Evolutionary conservation across 164 flowering plant species (phyloP).

Genomic region (Macadamia integrifolia): DNA sequence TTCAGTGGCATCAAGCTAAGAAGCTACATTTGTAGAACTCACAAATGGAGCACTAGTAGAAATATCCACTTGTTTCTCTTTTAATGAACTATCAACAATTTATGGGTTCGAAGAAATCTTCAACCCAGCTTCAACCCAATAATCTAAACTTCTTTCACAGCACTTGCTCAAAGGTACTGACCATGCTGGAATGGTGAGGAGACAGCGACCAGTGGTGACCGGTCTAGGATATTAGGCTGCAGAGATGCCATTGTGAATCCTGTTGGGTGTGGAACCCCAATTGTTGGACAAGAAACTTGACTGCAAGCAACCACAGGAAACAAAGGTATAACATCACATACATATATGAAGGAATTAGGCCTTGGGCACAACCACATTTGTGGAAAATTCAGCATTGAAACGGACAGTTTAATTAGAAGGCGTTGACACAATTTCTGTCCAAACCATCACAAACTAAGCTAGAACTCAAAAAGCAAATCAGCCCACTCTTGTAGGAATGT

Average conservation of each 20-base stretch:
- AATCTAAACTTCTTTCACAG: constrained; percentile 7
- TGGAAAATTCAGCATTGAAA: background rate
- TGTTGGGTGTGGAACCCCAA: constrained; percentile 44
- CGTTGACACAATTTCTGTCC: background rate
- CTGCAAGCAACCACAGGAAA: constrained; percentile 34
- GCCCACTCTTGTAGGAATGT: too few species aligned
- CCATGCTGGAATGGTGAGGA: constrained; percentile 46
- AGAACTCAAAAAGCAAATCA: too few species aligned
- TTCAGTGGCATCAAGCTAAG: too few species aligned
- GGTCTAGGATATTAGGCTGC: constrained; percentile 43
- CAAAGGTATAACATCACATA: background rate
- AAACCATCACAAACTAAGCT: too few species aligned
- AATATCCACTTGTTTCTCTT: too few species aligned
- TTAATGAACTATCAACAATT: background rate
- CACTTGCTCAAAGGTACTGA: constrained; percentile 29
- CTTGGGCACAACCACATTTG: background rate
- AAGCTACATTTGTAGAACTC: too few species aligned
- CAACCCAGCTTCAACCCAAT: background rate
- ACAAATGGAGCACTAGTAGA: too few species aligned
- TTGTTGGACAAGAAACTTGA: constrained; percentile 35
- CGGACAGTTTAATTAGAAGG: background rate
- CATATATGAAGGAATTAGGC: background rate
- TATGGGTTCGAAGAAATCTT: background rate
- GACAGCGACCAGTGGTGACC: constrained; percentile 34
- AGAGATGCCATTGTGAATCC: constrained; percentile 42